A percentile compares a stretch with the other conserved stretches of the same genome.
phyloP scores from a whole-genome alignment of 2,329 filamentous ascomycete genomes.

The Curvularia sp. region DNA sequence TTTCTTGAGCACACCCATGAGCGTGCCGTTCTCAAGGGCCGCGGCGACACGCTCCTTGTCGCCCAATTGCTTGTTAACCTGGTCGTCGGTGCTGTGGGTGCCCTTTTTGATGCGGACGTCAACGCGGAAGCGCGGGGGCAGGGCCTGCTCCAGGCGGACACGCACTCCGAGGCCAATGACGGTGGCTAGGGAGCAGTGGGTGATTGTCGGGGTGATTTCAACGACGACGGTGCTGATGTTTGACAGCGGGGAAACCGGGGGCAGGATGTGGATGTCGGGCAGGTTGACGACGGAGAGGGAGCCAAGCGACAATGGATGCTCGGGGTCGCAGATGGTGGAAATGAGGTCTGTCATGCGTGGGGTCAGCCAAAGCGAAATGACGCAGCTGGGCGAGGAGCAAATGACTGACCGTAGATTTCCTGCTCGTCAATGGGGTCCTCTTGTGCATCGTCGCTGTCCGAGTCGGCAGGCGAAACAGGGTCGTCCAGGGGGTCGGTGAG shows the following conservation, averaged over 20 bases:
- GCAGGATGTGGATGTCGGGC: conserved; percentile 84
- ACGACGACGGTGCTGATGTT: conserved; percentile 79
- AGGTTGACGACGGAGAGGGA: conserved; percentile 94
- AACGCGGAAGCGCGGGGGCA: conserved; percentile 89
- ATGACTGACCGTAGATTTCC: conserved; percentile 81
- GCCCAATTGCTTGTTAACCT: conserved; percentile 94
- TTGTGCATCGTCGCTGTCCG: conserved; percentile 65
- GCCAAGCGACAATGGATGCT: conserved; percentile 92
- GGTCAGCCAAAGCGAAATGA: conserved; percentile 29
- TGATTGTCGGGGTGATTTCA: conserved; percentile 93
- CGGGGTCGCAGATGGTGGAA: conserved; percentile 91
- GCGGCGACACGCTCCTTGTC: conserved; percentile 97
- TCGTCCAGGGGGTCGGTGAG: conserved; percentile 58
- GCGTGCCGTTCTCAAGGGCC: conserved; percentile 88
- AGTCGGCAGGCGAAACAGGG: conserved; percentile 47
- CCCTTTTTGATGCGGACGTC: conserved; percentile 95
- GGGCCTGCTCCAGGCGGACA: conserved; percentile 85
- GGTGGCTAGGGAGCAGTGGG: conserved; percentile 94
- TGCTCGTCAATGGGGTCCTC: conserved; percentile 93
- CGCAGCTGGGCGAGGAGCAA: not conserved
- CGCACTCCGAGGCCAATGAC: conserved; percentile 94
- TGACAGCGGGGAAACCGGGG: conserved; percentile 67
- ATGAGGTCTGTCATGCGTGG: conserved; percentile 73
- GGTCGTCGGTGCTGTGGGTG: conserved; percentile 92
- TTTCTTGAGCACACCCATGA: conserved; percentile 87